Base-by-base conservation (phyloP, 2,329 filamentous ascomycete species). In the Xylariaceae sp. region DNA sequence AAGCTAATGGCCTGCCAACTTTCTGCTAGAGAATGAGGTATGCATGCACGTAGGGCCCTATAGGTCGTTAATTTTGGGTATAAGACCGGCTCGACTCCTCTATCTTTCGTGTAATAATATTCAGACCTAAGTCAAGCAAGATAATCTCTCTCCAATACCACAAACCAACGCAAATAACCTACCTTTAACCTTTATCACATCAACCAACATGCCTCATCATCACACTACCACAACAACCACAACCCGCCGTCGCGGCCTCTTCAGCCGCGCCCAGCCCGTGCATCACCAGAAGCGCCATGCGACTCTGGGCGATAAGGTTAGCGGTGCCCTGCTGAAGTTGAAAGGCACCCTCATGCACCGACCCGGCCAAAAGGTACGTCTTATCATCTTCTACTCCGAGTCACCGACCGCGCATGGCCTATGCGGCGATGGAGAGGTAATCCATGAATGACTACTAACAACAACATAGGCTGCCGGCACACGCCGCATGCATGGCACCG, bases 231-330 rank as follows among this genome's bases (percentile, higher is more conserved):
- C 73, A 6, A 77, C 73, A 67, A 64, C 68, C 6, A 78, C 77
- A 33, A 73, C 74, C 20, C 77, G 75, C 53, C 70, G 69, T 29
- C 60, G 64, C 16, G 70, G 73, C 13, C 65, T 79, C 44, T 77
- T 80, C 13, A 58, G 73, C 65, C 61, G 66, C 66, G 70, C 54
- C 42, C 27, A 56, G 49, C 75, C 74, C 2, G 74, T 75, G 13
- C 81, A 84, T 57, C 85, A 88, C 68, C 87, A 90, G 48, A 82
- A 83, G 69, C 84, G 88, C 66, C 83, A 86, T 64, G 80, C 83
- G 3, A 83, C 80, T 32, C 76, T 92, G 60, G 87, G 87, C 40
- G 89, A 93, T 75, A 93, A 92, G 73, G 80, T 93, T 63, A 86
- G 82, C 43, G 90, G 90, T 15, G 89, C 88, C 0, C 76, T 93